These are phyloP conservation scores for Amanita thiersii DNA, from an alignment of 768 basidiomycete genomes.

Conservation along the genomic window DNA sequence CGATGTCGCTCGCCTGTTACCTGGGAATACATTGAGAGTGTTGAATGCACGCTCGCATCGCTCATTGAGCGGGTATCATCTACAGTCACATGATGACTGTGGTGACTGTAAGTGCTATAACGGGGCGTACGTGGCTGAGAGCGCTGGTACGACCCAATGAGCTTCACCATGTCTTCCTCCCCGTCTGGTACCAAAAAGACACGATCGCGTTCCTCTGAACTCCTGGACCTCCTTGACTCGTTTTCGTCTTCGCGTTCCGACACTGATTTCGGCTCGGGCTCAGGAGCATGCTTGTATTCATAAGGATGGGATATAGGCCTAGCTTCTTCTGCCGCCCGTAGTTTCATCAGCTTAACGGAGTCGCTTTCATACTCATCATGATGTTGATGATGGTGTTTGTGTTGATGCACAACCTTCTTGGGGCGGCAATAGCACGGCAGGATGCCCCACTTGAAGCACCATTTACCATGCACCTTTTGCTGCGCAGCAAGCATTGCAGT, in stretches of 20 bases:
- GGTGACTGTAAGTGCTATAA: neutral
- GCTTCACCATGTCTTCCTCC: constrained; percentile 18
- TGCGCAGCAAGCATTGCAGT: constrained; percentile 59
- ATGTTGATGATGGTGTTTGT: neutral
- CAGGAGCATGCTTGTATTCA: neutral
- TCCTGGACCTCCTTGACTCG: too few relatives aligned
- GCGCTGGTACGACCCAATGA: constrained; percentile 15
- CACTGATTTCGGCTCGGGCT: neutral
- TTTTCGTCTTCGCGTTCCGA: too few relatives aligned
- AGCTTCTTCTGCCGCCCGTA: constrained; percentile 16
- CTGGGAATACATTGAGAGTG: constrained; percentile 55
- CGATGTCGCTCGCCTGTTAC: constrained; percentile 54
- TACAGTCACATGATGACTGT: neutral
- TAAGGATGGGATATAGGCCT: neutral
- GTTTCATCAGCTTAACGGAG: constrained; percentile 11
- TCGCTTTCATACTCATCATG: constrained; percentile 10
- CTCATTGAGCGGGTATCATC: neutral
- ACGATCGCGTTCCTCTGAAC: too few relatives aligned
- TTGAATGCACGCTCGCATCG: constrained; percentile 13
- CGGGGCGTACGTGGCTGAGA: constrained; percentile 5
- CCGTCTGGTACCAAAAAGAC: neutral
- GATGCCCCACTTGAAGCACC: constrained; percentile 36
- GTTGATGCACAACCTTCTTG: constrained; percentile 10
- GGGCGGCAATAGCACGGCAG: constrained; percentile 46
- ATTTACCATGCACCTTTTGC: constrained; percentile 52